Percentiles rank a stretch among this genome's conserved stretches.
These are phyloP conservation scores for Chalciporus piperatus DNA, from an alignment of 768 basidiomycete species.

Conservation along the genomic window DNA sequence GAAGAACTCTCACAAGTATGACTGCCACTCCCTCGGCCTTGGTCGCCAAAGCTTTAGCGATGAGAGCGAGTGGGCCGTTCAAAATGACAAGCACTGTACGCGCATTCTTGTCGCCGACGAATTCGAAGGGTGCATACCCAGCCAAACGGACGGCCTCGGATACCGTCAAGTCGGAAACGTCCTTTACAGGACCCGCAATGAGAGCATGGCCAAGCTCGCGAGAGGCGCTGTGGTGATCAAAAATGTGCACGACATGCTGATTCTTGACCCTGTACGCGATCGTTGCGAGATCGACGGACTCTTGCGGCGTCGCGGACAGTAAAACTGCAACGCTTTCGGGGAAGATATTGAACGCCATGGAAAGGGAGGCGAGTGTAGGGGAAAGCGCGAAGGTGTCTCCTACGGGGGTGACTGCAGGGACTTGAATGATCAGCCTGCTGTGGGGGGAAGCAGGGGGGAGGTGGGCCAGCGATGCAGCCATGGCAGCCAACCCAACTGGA, in stretches of 20 bases:
- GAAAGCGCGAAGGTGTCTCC: constrained; percentile 68
- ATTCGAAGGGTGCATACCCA: constrained; percentile 78
- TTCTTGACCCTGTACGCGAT: constrained; percentile 68
- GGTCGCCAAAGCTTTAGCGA: constrained; percentile 50
- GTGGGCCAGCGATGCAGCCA: constrained; percentile 75
- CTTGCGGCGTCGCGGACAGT: constrained; percentile 81
- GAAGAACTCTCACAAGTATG: constrained; percentile 72
- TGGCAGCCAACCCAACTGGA: constrained; percentile 75
- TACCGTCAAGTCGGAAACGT: constrained; percentile 33
- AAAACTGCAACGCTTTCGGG: constrained; percentile 68
- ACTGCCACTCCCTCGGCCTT: constrained; percentile 54
- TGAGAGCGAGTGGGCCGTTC: constrained; percentile 75
- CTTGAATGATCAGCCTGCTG: constrained; percentile 77
- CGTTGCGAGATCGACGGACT: constrained; percentile 72
- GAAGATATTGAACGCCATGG: constrained; percentile 56
- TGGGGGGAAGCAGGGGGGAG: constrained; percentile 60
- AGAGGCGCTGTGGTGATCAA: constrained; percentile 79
- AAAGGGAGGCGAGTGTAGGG: constrained; percentile 71
- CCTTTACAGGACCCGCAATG: constrained; percentile 34
- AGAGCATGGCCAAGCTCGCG: constrained; percentile 70
- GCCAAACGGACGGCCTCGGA: constrained; percentile 49
- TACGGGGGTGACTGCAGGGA: constrained; percentile 68
- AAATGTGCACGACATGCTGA: constrained; percentile 81
- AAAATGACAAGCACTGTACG: constrained; percentile 64
- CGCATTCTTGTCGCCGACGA: constrained; percentile 63